Evolutionary conservation across 2,329 filamentous ascomycete species (phyloP), one percentile per base, ranked within the genome.

Genomic region (Verticillium dahliae): DNA sequence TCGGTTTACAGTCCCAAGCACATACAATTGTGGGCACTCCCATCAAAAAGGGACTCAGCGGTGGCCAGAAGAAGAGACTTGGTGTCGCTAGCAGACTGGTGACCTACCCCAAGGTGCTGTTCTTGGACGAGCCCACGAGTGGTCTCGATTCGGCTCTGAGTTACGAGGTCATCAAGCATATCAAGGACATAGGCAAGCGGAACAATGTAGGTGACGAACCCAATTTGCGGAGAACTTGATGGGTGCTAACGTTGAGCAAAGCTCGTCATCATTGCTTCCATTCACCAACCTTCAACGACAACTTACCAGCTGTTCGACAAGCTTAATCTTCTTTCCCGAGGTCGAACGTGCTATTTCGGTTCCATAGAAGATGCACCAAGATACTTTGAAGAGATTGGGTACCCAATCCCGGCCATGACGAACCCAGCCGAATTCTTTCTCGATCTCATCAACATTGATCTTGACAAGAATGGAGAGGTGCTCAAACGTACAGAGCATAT

Each of bases 301-400:
- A 93, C 90, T 0, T 96, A 92, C 68, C 82, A 88, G 64, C 83
- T 92, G 13, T 96, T 96, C 67, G 91, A 96, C 71, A 91, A 90
- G 71, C 77, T 96, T 0, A 77, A 91, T 41, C 81, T 96, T 1
- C 80, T 96, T 0, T 92, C 90, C 0, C 77, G 77, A 3, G 91
- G 91, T 18, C 84, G 81, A 61, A 85, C 87, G 0, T 88, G 88
- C 65, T 96, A 92, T 74, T 91, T 89, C 65, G 92, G 91, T 0
- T 77, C 85, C 0, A 77, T 91, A 1, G 65, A 72, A 7, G 75
- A 77, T 1, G 80, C 91, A 4, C 76, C 80, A n/a, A 66, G 76
- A 3, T 90, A 93, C 73, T 93, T 91, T 65, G 76, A 81, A 34
- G 69, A 75, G 1, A 79, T 87, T 18, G 89, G 86, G 6, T 78